Percentiles rank a stretch among this genome's conserved stretches.
Evolutionary conservation across 495 filamentous ascomycete species (phyloP).

Genomic region (Xylaria curta): DNA sequence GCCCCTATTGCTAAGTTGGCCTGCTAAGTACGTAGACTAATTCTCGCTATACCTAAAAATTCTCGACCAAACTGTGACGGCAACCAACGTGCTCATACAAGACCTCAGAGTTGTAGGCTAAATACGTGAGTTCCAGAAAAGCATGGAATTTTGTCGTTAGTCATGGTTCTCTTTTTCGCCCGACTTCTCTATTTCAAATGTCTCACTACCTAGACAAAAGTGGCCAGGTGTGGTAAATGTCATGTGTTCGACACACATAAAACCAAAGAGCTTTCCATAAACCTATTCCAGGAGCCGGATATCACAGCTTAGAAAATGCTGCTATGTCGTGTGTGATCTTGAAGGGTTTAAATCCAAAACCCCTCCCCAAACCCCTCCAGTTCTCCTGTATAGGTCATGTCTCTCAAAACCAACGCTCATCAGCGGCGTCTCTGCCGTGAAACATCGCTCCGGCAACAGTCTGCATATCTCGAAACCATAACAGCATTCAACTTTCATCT

Average conservation of each 20-base stretch:
- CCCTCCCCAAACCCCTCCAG: not conserved
- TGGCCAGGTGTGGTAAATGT: not conserved
- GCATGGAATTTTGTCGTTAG: not conserved
- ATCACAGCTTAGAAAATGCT: not conserved
- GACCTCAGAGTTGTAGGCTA: not conserved
- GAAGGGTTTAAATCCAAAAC: not conserved
- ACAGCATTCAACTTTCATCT: not conserved
- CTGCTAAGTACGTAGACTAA: not conserved
- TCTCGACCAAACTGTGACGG: not conserved
- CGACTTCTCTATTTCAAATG: slow-evolving; percentile 1
- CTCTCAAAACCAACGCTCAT: not conserved
- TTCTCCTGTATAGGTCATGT: not conserved
- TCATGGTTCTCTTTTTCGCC: not conserved
- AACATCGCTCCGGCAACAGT: not conserved
- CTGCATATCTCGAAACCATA: not conserved
- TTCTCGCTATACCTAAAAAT: not conserved
- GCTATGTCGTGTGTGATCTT: not conserved
- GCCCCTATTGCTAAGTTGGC: not conserved
- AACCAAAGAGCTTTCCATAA: not conserved
- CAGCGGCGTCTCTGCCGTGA: not conserved
- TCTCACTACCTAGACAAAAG: not conserved
- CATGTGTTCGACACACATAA: not conserved
- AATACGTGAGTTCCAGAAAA: slow-evolving; percentile 2
- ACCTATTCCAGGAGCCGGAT: not conserved
- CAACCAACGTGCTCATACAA: not conserved